A percentile compares a stretch with the other conserved stretches of the same genome.
phyloP scores from a whole-genome alignment of 768 basidiomycete species.

The Hydnomerulius pinastri region DNA sequence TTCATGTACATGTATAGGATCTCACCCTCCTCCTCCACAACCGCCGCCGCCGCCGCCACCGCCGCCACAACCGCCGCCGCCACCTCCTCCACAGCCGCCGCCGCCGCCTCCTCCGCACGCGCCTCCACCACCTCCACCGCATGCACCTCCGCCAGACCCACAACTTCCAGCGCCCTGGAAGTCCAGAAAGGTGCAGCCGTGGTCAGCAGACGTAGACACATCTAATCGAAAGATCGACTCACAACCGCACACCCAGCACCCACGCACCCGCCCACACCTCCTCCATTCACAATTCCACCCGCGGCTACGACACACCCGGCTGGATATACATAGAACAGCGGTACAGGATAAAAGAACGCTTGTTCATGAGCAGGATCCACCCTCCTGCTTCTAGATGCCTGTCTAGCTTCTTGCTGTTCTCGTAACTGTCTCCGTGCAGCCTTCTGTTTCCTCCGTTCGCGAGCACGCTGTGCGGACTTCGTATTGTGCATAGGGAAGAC shows the following conservation, averaged over 20 bases:
- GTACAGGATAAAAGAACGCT: slow-evolving; percentile 43
- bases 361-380: slow-evolving; percentile 17
- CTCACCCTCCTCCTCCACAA: too few relatives aligned
- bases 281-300: slow-evolving; percentile 2
- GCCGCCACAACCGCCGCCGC: neutral
- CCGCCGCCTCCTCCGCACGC: neutral
- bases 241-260: slow-evolving; percentile 5
- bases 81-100: slow-evolving; percentile 1
- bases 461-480: slow-evolving; percentile 10
- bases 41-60: too few relatives aligned
- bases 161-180: slow-evolving; percentile 1
- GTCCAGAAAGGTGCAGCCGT: too few relatives aligned
- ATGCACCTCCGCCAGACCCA: neutral
- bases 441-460: slow-evolving; percentile 10
- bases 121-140: neutral
- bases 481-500: slow-evolving; percentile 38
- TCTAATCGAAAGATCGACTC: neutral
- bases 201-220: too few relatives aligned
- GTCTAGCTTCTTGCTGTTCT: neutral
- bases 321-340: slow-evolving; percentile 30
- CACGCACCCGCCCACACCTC: neutral
- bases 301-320: slow-evolving; percentile 18
- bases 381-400: neutral
- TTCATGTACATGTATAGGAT: too few relatives aligned
- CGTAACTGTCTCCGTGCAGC: slow-evolving; percentile 9